A percentile compares a stretch with the other conserved stretches of the same genome.
These are phyloP conservation scores for Dryadomyces sulphureus DNA, from an alignment of 2,329 filamentous ascomycete species.

Conservation along the genomic window DNA sequence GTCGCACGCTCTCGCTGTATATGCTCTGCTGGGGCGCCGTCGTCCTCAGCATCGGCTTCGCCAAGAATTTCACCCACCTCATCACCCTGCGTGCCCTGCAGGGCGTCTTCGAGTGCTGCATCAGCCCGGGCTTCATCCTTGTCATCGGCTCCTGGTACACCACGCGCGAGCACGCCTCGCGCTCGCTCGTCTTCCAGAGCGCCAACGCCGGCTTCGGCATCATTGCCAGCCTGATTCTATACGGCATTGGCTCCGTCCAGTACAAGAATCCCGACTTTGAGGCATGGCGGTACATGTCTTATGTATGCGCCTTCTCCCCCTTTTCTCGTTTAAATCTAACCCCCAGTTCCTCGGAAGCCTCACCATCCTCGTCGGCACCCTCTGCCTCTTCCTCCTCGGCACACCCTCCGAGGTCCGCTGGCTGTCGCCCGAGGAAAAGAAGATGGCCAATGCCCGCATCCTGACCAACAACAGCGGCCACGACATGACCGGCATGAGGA, in stretches of 20 bases:
- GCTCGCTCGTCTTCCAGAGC: constrained; percentile 21
- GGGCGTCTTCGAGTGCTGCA: constrained; percentile 12
- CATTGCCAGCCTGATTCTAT: constrained; percentile 20
- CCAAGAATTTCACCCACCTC: constrained; percentile 22
- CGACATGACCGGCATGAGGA: constrained; percentile 21
- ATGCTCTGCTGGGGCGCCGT: constrained; percentile 18
- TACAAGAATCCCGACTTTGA: constrained; percentile 16
- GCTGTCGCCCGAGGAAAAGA: constrained; percentile 20
- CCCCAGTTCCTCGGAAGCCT: constrained; percentile 19
- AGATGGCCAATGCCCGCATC: constrained; percentile 21
- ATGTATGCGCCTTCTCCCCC: not conserved
- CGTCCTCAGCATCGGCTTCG: constrained; percentile 22
- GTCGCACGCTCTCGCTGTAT: constrained; percentile 13
- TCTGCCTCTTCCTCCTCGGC: constrained; percentile 21
- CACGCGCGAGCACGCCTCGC: constrained; percentile 11
- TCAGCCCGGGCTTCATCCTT: constrained; percentile 1
- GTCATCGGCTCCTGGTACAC: constrained; percentile 2
- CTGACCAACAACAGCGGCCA: constrained; percentile 21
- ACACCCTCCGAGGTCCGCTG: constrained; percentile 23
- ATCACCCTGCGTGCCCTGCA: constrained; percentile 21
- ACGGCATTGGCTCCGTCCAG: constrained; percentile 20
- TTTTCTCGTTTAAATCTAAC: not conserved
- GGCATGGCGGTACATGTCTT: constrained; percentile 15
- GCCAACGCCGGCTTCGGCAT: constrained; percentile 23
- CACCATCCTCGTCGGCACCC: constrained; percentile 18